Evolutionary conservation across 2,329 filamentous ascomycete species (phyloP).

Genomic region (Diaporthe eres): DNA sequence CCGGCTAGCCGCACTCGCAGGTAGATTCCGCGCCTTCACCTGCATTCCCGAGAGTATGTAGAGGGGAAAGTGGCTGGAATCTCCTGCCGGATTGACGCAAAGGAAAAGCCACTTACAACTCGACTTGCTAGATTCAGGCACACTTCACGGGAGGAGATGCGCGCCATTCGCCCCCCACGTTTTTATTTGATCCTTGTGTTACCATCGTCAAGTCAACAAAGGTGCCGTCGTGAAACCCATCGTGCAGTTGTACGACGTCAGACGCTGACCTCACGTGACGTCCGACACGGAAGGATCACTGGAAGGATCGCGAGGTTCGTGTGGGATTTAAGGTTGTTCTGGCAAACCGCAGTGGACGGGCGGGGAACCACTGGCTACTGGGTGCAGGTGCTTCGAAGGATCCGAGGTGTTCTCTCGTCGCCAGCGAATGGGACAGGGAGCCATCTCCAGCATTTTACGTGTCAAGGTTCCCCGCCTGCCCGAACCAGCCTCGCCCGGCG

Average conservation of each 20-base stretch:
- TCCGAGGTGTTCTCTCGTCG: background rate
- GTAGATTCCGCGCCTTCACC: background rate
- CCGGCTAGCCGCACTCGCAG: background rate
- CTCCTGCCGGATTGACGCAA: background rate
- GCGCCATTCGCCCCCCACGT: background rate
- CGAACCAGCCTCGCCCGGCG: background rate
- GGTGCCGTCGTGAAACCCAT: background rate
- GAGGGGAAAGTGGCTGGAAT: background rate
- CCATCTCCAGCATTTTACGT: background rate
- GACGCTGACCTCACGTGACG: slow-evolving; percentile 21
- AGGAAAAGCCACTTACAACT: background rate
- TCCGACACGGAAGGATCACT: background rate
- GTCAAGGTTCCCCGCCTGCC: background rate
- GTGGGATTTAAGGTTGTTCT: slow-evolving; percentile 16
- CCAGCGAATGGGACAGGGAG: background rate
- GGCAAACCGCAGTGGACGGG: background rate
- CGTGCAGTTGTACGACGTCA: background rate
- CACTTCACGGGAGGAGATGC: too few species aligned
- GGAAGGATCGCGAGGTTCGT: background rate
- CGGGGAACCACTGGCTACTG: background rate
- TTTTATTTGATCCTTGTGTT: background rate
- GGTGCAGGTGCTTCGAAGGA: background rate
- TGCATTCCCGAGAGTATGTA: background rate
- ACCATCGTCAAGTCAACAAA: background rate
- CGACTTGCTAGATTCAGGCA: background rate